phyloP scores from a whole-genome alignment of 2,329 filamentous ascomycete species.

The Diaporthe destruens region DNA sequence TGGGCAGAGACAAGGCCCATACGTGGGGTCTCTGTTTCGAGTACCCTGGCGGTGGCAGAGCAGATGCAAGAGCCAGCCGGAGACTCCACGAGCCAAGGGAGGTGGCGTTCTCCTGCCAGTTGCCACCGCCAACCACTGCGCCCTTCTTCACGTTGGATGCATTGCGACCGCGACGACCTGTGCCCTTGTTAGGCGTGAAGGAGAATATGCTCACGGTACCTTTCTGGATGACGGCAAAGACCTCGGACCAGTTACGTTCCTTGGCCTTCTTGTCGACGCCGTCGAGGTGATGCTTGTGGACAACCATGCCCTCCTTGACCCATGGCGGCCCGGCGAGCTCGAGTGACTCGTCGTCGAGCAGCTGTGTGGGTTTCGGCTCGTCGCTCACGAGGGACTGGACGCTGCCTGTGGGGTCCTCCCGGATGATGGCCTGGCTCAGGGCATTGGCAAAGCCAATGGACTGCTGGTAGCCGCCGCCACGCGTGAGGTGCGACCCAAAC shows the following conservation, averaged over 20 bases:
- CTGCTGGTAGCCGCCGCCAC: constrained; percentile 87
- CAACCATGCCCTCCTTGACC: constrained; percentile 96
- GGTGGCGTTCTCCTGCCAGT: constrained; percentile 98
- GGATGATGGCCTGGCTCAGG: constrained; percentile 94
- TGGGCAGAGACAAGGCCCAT: constrained; percentile 92
- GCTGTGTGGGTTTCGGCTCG: constrained; percentile 68
- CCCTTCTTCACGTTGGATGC: constrained; percentile 64
- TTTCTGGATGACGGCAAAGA: constrained; percentile 96
- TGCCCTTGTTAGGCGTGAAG: constrained; percentile 85
- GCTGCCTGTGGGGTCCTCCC: constrained; percentile 76
- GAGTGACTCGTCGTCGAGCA: constrained; percentile 92
- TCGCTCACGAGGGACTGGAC: constrained; percentile 69
- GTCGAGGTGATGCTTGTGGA: constrained; percentile 96
- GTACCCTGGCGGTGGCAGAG: constrained; percentile 90
- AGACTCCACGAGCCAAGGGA: constrained; percentile 88
- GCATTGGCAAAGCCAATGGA: constrained; percentile 98
- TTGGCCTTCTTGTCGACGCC: constrained; percentile 91
- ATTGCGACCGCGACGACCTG: constrained; percentile 63
- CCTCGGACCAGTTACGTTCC: constrained; percentile 93
- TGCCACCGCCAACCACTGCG: constrained; percentile 88
- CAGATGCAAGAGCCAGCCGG: constrained; percentile 90
- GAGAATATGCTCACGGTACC: constrained; percentile 95
- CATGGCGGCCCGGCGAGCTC: constrained; percentile 95
- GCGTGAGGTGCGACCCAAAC: constrained; percentile 80
- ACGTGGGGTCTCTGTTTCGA: constrained; percentile 91